These are phyloP conservation scores for Neopestalotiopsis rosae DNA, from an alignment of 2,329 filamentous ascomycete genomes.

Conservation along the genomic window DNA sequence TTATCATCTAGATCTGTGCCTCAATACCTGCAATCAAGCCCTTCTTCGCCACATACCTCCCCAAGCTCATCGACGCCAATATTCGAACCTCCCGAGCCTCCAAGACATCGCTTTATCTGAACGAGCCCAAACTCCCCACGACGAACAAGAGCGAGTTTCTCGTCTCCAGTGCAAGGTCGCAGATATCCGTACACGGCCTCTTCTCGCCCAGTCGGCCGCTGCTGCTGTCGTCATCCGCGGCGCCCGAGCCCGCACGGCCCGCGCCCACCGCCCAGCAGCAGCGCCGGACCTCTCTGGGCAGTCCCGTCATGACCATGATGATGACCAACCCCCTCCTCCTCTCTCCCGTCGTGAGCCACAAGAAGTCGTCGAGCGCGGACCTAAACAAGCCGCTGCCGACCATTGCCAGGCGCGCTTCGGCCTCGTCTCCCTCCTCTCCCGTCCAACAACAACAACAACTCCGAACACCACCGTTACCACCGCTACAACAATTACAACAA, in stretches of 20 bases:
- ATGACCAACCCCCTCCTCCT: background rate
- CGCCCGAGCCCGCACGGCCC: background rate
- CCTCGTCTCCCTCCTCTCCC: background rate
- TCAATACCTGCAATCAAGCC: slow-evolving; percentile 50
- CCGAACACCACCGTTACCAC: background rate
- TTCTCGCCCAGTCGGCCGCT: background rate
- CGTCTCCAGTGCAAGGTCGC: background rate
- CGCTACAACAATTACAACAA: slow-evolving; percentile 13
- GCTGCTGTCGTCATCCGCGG: background rate
- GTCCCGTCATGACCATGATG: no score
- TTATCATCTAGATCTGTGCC: slow-evolving; percentile 43
- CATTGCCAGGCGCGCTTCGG: slow-evolving; percentile 16
- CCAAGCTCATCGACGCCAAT: slow-evolving; percentile 30
- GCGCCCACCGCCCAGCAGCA: background rate
- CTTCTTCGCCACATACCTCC: slow-evolving; percentile 46
- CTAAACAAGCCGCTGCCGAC: slow-evolving; percentile 38
- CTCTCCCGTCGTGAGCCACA: slow-evolving; percentile 9
- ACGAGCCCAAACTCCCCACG: background rate
- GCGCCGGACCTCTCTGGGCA: background rate
- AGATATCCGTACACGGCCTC: background rate
- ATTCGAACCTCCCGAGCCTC: slow-evolving; percentile 12
- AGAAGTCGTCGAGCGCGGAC: slow-evolving; percentile 20
- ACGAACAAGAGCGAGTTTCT: background rate
- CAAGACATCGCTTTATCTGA: slow-evolving; percentile 5
- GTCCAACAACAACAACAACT: background rate